phyloP scores from a whole-genome alignment of 2,329 filamentous ascomycete species.

The Trichophyton simii region DNA sequence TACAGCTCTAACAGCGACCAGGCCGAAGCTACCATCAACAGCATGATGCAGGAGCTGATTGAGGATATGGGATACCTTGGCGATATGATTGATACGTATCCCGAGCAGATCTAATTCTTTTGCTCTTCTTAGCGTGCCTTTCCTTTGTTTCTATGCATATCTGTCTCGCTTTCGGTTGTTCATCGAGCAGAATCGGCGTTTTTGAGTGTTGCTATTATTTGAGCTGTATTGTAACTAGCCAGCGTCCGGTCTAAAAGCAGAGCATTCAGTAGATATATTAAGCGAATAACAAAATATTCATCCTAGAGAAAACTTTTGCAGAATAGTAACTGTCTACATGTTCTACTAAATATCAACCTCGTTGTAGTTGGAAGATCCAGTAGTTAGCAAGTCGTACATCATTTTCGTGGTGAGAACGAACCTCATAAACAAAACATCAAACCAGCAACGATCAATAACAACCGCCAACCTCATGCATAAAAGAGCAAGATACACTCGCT shows the following conservation, averaged over 20 bases:
- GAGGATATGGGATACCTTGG: slow-evolving; percentile 42
- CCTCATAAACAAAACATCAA: not conserved
- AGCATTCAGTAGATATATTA: not conserved
- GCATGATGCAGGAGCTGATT: slow-evolving; percentile 37
- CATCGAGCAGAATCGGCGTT: not conserved
- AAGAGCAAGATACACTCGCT: not conserved
- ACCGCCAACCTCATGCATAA: not conserved
- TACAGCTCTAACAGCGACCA: not conserved
- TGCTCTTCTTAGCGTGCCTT: not conserved
- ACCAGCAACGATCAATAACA: not conserved
- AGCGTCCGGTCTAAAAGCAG: not conserved
- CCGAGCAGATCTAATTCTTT: not conserved
- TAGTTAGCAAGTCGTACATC: too few relatives aligned
- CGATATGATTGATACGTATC: slow-evolving; percentile 27
- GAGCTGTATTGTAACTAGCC: not conserved
- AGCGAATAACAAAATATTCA: not conserved
- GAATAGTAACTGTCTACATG: too few relatives aligned
- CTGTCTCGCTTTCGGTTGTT: not conserved
- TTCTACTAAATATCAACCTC: too few relatives aligned
- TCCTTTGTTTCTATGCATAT: not conserved
- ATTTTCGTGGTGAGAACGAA: too few relatives aligned
- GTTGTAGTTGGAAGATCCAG: too few relatives aligned
- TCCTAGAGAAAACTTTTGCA: too few relatives aligned
- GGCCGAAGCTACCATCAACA: slow-evolving; percentile 7
- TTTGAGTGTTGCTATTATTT: not conserved